These are phyloP conservation scores for Geotrichum cucujoidarum DNA, from an alignment of 1,139 yeast genomes.

Conservation along the genomic window DNA sequence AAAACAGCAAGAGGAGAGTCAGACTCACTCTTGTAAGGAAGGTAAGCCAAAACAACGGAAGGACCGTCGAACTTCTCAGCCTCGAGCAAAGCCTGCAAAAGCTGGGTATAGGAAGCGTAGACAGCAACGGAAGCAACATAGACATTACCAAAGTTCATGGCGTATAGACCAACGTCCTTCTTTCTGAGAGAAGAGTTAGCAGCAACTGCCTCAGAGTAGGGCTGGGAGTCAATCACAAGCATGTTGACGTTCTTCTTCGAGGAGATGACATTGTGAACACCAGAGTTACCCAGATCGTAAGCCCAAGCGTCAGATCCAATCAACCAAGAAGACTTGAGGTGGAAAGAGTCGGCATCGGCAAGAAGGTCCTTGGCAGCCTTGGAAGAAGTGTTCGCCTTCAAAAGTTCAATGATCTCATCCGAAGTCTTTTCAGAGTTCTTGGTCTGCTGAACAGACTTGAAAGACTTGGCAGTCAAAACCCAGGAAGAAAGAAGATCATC, in stretches of 20 bases:
- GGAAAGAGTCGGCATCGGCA: slow-evolving; percentile 44
- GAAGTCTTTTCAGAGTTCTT: slow-evolving; percentile 34
- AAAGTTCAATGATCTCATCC: slow-evolving; percentile 40
- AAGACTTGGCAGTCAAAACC: slow-evolving; percentile 41
- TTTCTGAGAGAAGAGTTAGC: slow-evolving; percentile 48
- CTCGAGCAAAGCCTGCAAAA: slow-evolving; percentile 80
- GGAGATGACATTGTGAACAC: slow-evolving; percentile 78
- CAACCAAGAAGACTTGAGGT: slow-evolving; percentile 63
- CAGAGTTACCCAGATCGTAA: slow-evolving; percentile 85
- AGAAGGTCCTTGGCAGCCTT: slow-evolving; percentile 38
- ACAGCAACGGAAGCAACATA: slow-evolving; percentile 95
- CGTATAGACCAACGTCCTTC: slow-evolving; percentile 91
- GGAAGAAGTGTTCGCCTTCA: slow-evolving; percentile 31
- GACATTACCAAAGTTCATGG: slow-evolving; percentile 87
- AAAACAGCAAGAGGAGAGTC: slow-evolving; percentile 70
- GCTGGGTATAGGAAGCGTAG: slow-evolving; percentile 89
- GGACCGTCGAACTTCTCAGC: slow-evolving; percentile 89
- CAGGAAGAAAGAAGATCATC: slow-evolving; percentile 63
- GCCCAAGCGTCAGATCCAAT: slow-evolving; percentile 96
- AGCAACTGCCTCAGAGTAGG: slow-evolving; percentile 47
- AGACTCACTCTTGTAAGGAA: slow-evolving; percentile 65
- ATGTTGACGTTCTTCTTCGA: slow-evolving; percentile 76
- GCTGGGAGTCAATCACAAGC: slow-evolving; percentile 87
- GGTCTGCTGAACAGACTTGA: slow-evolving; percentile 22
- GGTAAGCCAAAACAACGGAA: slow-evolving; percentile 81